These are phyloP conservation scores for Scalesia atractyloides DNA, from an alignment of 129 eudicot genomes.

Conservation along the genomic window DNA sequence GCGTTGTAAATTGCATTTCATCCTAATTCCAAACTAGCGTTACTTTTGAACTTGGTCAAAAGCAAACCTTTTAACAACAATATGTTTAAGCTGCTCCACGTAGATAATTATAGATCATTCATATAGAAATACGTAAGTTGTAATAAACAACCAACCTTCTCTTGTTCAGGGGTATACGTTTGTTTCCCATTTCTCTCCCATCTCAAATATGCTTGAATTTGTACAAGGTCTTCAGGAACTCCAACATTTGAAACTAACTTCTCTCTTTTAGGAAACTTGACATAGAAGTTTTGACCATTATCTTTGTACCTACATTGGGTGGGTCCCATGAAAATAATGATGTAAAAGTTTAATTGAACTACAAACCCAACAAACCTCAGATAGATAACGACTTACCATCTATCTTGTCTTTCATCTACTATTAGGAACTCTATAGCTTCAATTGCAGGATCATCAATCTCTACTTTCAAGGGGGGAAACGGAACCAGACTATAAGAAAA, in stretches of 20 bases:
- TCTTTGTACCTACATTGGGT: conserved; percentile 62
- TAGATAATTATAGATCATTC: background rate
- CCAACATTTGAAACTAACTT: conserved; percentile 40
- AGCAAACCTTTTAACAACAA: conserved; percentile 5
- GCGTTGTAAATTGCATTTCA: conserved; percentile 10
- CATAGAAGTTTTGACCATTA: conserved; percentile 69
- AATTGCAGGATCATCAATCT: conserved; percentile 81
- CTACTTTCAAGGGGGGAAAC: conserved; percentile 63
- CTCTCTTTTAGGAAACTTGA: conserved; percentile 49
- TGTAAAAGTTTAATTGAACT: conserved; percentile 1
- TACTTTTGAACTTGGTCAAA: conserved; percentile 18
- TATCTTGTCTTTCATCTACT: conserved; percentile 77
- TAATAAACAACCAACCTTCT: conserved; percentile 59
- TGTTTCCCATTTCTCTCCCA: conserved; percentile 99
- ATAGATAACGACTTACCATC: conserved; percentile 50
- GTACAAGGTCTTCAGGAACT: conserved; percentile 95
- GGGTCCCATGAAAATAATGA: conserved; percentile 6
- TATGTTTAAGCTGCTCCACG: conserved; percentile 11
- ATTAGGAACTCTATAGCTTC: conserved; percentile 84
- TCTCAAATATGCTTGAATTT: conserved; percentile 89
- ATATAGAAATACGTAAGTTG: background rate
- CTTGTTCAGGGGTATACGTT: conserved; percentile 81
- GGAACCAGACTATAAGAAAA: conserved; percentile 63
- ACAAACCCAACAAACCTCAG: conserved; percentile 11
- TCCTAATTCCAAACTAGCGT: conserved; percentile 1